Percentiles rank a stretch among this genome's conserved stretches.
Evolutionary conservation across 2,329 filamentous ascomycete genomes (phyloP).

Genomic region (Arthroderma sp.): DNA sequence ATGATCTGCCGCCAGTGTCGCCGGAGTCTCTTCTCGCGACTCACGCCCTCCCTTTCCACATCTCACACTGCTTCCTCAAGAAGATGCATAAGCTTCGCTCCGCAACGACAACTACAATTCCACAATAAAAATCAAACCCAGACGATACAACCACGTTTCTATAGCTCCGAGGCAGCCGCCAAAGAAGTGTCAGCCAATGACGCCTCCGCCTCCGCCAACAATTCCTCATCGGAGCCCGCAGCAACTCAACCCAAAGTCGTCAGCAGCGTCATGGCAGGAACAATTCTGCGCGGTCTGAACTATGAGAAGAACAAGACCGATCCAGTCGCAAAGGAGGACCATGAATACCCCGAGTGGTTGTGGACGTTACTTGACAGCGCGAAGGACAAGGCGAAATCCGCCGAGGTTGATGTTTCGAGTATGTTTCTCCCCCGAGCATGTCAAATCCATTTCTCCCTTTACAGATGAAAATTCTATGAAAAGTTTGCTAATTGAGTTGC

Average conservation of each 20-base stretch:
- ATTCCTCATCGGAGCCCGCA: slow-evolving; percentile 14
- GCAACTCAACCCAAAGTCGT: slow-evolving; percentile 18
- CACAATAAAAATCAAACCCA: slow-evolving; percentile 13
- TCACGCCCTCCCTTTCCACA: slow-evolving; percentile 21
- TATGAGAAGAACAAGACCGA: slow-evolving; percentile 36
- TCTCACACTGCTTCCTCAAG: slow-evolving; percentile 1
- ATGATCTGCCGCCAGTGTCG: slow-evolving; percentile 33
- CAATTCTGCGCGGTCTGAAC: slow-evolving; percentile 29
- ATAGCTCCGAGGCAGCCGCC: slow-evolving; percentile 7
- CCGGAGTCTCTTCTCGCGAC: slow-evolving; percentile 25
- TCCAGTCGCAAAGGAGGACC: slow-evolving; percentile 32
- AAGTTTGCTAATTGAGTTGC: slow-evolving; percentile 10
- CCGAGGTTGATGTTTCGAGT: slow-evolving; percentile 22
- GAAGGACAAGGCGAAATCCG: slow-evolving; percentile 21
- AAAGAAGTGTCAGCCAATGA: slow-evolving; percentile 2
- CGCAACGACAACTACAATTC: slow-evolving; percentile 17
- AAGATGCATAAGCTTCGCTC: slow-evolving; percentile 19
- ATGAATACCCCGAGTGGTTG: slow-evolving; percentile 37
- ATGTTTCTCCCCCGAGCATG: slow-evolving; percentile 1
- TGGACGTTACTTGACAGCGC: slow-evolving; percentile 31
- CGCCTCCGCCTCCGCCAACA: not conserved
- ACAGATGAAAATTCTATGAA: not conserved
- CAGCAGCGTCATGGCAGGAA: slow-evolving; percentile 29
- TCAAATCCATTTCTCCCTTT: not conserved
- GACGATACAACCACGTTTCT: slow-evolving; percentile 5